Percentiles rank a stretch among this genome's conserved stretches.
Conservation (phyloP, 1,139 yeast species). For the Debaryomyces robertsiae region DNA sequence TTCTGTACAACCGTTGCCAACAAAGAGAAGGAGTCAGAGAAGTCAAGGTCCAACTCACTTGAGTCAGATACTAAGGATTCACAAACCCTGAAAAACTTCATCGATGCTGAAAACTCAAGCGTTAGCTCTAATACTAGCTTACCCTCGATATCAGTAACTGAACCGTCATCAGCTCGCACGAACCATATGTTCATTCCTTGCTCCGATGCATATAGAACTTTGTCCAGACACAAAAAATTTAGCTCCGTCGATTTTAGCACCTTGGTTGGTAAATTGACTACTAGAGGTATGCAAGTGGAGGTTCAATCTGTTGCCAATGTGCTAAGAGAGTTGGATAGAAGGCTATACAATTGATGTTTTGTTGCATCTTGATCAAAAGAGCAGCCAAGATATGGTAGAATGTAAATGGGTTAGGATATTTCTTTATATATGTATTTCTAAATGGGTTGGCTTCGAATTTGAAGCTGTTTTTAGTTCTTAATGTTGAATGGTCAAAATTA, state of each 20-base stretch:
- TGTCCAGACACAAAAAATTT: conserved; percentile 78
- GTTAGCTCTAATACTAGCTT: conserved; percentile 18
- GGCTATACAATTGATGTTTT: conserved; percentile 48
- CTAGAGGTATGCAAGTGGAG: conserved; percentile 86
- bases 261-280: conserved; percentile 72
- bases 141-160: conserved; percentile 14
- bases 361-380: no score
- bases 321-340: conserved; percentile 73
- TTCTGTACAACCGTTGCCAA: conserved; percentile 86
- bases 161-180: conserved; percentile 10
- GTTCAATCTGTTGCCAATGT: conserved; percentile 85
- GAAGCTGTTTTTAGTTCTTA: conserved; percentile 2
- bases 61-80: conserved; percentile 11
- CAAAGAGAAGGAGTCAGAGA: conserved; percentile 35
- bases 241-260: conserved; percentile 70
- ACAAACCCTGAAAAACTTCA: conserved; percentile 7
- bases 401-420: conserved; percentile 2
- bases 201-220: conserved; percentile 84
- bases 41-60: conserved; percentile 12
- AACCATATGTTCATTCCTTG: conserved; percentile 70
- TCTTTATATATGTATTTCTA: conserved; percentile 3
- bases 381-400: background rate
- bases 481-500: background rate
- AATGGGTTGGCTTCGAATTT: conserved; percentile 1
- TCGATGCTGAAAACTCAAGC: conserved; percentile 17